Evolutionary conservation across 768 basidiomycete genomes (phyloP), one percentile per base, ranked within the genome.

Genomic region (Russula ochroleuca): DNA sequence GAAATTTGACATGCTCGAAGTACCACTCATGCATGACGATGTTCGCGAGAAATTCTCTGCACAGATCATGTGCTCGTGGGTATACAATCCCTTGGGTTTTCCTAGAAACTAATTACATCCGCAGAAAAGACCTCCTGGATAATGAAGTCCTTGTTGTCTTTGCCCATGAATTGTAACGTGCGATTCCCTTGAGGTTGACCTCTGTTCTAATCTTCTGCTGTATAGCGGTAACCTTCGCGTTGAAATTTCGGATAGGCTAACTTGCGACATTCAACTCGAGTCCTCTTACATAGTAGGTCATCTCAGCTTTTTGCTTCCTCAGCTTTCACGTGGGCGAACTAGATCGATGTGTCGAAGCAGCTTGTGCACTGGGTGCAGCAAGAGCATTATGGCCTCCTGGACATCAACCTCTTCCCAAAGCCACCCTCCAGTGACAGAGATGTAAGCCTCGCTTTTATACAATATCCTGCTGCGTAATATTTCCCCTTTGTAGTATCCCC

Each of bases 11-110:
- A 86, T 98, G 83, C 83, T 91, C 73, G 84, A 88, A 70, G 80
- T 97, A 11, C 94, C 94, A 1, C 76, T 97, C 62, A 79, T 90
- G 59, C 82, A 79, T 35, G 68, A 78, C 15, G 83, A 84, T 14
- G 78, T 94, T 47, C 85, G 91, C 69, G 79, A 81, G 51, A 79
- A 84, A 2, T 98, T 93, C 73, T 83, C 84, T 10, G 81, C 87
- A 1, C 94, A 98, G 73, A 80, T 97, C 49, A 84, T 94, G 74
- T 90, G 90, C 86, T 91, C 90, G 95, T 95, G 75, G 65, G 92
- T 78, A 25, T 40, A 23, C n/a, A 14, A 2, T n/a, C 8, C 37
- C 23, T 17, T 61, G 7, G 23, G 21, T n/a, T 25, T 31, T 28
- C 11, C 28, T 28, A 23, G 14, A 38, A 37, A 37, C 23, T 48